Evolutionary conservation across 306 rosid genomes (phyloP).

Genomic region (Rosa multiflora): DNA sequence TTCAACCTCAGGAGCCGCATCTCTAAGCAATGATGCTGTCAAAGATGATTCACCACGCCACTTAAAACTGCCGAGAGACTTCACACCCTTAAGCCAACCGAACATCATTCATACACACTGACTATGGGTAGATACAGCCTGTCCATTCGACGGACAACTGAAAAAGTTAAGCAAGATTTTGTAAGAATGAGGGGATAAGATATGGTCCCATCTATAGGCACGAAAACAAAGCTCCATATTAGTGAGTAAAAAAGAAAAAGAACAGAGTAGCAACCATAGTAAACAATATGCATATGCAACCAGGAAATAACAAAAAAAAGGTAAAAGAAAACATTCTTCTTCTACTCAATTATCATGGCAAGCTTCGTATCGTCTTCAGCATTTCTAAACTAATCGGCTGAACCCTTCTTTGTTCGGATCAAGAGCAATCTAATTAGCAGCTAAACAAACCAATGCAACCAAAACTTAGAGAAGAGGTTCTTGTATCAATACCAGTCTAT

Average conservation of each 20-base stretch:
- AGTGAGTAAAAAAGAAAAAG: not conserved
- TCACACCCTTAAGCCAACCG: constrained; percentile 48
- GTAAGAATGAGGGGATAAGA: constrained; percentile 21
- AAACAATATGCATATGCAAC: not conserved
- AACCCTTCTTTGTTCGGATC: not conserved
- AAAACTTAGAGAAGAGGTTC: constrained; percentile 1
- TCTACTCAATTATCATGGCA: not conserved
- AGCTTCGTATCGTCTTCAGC: not conserved
- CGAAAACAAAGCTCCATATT: not conserved
- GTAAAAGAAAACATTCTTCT: not conserved
- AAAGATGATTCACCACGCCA: constrained; percentile 58
- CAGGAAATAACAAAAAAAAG: not conserved
- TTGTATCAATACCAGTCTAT: constrained; percentile 5
- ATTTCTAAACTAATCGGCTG: not conserved
- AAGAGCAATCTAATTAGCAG: not conserved
- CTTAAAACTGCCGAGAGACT: constrained; percentile 47
- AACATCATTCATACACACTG: constrained; percentile 76
- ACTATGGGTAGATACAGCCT: constrained; percentile 51
- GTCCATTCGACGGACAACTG: constrained; percentile 65
- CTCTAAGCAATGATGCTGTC: constrained; percentile 53
- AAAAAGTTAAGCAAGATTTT: constrained; percentile 32
- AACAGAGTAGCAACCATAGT: not conserved
- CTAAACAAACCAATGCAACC: not conserved
- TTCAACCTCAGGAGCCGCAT: constrained; percentile 70
- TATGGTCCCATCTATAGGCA: constrained; percentile 25